These are phyloP conservation scores for Reutealis trisperma DNA, from an alignment of 345 rosid genomes.

Conservation along the genomic window DNA sequence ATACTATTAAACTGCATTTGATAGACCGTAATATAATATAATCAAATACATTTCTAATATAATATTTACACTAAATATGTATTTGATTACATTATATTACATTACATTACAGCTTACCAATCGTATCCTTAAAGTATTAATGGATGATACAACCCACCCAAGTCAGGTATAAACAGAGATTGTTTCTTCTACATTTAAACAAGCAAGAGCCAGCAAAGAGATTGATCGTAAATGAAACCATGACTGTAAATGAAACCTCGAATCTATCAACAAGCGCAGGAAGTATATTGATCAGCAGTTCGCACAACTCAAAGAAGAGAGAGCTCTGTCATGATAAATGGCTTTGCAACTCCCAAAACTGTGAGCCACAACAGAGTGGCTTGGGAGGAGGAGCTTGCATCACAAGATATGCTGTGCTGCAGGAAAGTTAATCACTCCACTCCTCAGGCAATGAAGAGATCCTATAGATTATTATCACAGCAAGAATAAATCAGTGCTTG, in stretches of 20 bases:
- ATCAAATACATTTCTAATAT: too few species aligned
- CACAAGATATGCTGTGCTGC: not conserved
- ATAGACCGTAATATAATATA: too few species aligned
- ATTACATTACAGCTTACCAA: too few species aligned
- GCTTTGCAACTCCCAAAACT: not conserved
- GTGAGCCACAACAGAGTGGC: not conserved
- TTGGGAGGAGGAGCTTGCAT: not conserved
- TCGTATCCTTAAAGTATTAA: too few species aligned
- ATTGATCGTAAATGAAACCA: not conserved
- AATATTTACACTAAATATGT: too few species aligned
- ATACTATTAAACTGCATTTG: too few species aligned
- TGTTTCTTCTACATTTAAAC: slow-evolving; percentile 1
- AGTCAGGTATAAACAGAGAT: not conserved
- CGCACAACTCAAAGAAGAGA: not conserved
- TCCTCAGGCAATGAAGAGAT: not conserved
- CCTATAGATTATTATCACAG: not conserved
- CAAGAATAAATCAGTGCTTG: not conserved
- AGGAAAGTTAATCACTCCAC: slow-evolving; percentile 3
- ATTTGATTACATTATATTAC: too few species aligned
- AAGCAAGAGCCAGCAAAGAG: not conserved
- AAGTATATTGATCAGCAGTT: not conserved
- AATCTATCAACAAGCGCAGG: not conserved
- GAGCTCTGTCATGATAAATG: not conserved
- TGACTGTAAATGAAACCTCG: too few species aligned
- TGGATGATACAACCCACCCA: not conserved